Conservation (phyloP, 441 rosid genomes). For the Jatropha multifida region DNA sequence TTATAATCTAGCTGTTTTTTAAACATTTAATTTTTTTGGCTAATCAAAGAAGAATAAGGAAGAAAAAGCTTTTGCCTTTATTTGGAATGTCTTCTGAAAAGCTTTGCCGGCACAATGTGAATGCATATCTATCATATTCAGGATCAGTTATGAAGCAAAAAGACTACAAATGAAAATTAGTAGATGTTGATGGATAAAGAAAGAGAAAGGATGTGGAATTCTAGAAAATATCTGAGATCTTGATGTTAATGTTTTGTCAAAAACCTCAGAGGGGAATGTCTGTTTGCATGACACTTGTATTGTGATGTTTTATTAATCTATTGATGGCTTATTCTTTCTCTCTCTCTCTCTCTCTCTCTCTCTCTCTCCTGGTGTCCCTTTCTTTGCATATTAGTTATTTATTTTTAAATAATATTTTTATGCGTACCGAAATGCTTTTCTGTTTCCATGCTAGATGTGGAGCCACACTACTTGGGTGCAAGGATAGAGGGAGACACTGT, state of each 20-base stretch:
- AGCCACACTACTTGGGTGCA: slow-evolving; percentile 92
- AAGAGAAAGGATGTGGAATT: not conserved
- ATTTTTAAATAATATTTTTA: not conserved
- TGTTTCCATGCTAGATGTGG: slow-evolving; percentile 68
- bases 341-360: slow-evolving; percentile 9
- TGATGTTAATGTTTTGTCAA: not conserved
- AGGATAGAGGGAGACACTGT: slow-evolving; percentile 84
- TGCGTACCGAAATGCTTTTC: slow-evolving; percentile 19
- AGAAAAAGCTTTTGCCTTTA: not conserved
- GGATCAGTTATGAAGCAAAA: not conserved
- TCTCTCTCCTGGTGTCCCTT: slow-evolving; percentile 1
- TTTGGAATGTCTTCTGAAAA: not conserved
- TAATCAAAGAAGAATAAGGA: not conserved
- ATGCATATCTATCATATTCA: not conserved
- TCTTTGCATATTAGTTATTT: not conserved
- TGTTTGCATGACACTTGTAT: not conserved
- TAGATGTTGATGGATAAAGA: not conserved
- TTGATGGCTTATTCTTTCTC: not conserved
- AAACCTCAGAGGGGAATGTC: not conserved
- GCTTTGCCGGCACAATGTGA: not conserved
- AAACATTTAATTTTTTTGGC: not conserved
- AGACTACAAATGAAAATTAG: not conserved
- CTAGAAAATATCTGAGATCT: not conserved
- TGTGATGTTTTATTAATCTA: too few species aligned
- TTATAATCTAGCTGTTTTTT: not conserved